Evolutionary conservation across 1,284 basidiomycete genomes (phyloP), one percentile per base, ranked within the genome.

Genomic region (Ustilago crameri): DNA sequence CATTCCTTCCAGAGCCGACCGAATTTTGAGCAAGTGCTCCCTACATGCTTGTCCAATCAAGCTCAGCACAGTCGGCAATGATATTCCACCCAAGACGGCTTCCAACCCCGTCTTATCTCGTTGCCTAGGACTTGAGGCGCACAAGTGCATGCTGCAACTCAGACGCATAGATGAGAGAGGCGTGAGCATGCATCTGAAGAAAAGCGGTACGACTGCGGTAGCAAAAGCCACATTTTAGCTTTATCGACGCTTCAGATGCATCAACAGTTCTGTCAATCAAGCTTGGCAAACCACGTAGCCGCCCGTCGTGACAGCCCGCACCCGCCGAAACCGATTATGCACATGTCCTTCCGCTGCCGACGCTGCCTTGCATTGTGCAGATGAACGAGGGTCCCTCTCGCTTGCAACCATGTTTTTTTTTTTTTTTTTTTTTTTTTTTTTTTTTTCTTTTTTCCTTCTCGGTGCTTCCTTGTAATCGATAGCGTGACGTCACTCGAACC

Each of bases 401-500:
- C 32, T 34, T 24, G 22, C 42, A 40, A 26, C 48, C 17, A 50
- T 26, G 10, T 37, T 37, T 8, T 32, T 17, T 5, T 12, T 37
- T n/a, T n/a, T n/a, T n/a, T n/a, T n/a, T n/a, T n/a, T n/a, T n/a
- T n/a, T n/a, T n/a, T n/a, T n/a, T n/a, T n/a, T n/a, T n/a, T n/a
- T n/a, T n/a, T n/a, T n/a, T n/a, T n/a, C n/a, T n/a, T n/a, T n/a
- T n/a, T n/a, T n/a, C n/a, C n/a, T n/a, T n/a, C n/a, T n/a, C n/a
- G n/a, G 3, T n/a, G 24, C 22, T 38, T 27, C 41, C 14, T 24
- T 43, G 23, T 30, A 48, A 67, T 67, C 64, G 57, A 67, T 67
- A 61, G 57, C 58, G 53, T 67, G 64, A 67, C 64, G 64, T 67
- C 64, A 67, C 35, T 30, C 37, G 22, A 34, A 53, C 40, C 12